These are phyloP conservation scores for Talaromyces sp. DNA, from an alignment of 2,329 filamentous ascomycete genomes.

Conservation along the genomic window DNA sequence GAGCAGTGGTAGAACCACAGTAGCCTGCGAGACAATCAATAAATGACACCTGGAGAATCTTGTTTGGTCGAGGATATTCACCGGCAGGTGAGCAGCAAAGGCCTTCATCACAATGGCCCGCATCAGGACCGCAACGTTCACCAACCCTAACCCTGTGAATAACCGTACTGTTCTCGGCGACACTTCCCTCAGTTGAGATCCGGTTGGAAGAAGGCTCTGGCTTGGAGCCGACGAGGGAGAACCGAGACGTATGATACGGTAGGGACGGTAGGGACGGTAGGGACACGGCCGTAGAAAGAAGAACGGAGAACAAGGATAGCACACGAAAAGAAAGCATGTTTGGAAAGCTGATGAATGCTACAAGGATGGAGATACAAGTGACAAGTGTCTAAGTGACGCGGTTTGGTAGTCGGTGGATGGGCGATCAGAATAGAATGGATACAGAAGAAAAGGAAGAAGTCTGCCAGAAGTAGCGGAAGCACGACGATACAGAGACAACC, in stretches of 20 bases:
- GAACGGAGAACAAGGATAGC: not conserved
- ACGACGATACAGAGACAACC: not conserved
- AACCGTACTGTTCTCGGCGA: not conserved
- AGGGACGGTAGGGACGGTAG: not conserved
- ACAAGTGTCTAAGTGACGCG: not conserved
- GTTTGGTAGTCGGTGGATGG: not conserved
- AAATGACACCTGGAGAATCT: not conserved
- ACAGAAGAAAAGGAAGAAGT: not conserved
- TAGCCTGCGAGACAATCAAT: constrained; percentile 23
- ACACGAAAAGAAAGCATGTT: constrained; percentile 3
- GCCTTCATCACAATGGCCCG: constrained; percentile 27
- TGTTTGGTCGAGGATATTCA: constrained; percentile 13
- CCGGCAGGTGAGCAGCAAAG: constrained; percentile 36
- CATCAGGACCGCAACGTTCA: constrained; percentile 27
- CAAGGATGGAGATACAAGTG: not conserved
- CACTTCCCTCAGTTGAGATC: not conserved
- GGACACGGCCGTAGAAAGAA: not conserved
- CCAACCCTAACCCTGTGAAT: not conserved
- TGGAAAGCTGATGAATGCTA: not conserved
- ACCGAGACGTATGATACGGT: not conserved
- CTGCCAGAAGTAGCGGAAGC: not conserved
- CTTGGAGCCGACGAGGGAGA: not conserved
- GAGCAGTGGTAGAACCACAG: constrained; percentile 30
- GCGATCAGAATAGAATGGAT: not conserved
- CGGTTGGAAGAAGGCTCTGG: not conserved